Conservation (phyloP, 768 basidiomycete species). For the Tulasnella sp. region DNA sequence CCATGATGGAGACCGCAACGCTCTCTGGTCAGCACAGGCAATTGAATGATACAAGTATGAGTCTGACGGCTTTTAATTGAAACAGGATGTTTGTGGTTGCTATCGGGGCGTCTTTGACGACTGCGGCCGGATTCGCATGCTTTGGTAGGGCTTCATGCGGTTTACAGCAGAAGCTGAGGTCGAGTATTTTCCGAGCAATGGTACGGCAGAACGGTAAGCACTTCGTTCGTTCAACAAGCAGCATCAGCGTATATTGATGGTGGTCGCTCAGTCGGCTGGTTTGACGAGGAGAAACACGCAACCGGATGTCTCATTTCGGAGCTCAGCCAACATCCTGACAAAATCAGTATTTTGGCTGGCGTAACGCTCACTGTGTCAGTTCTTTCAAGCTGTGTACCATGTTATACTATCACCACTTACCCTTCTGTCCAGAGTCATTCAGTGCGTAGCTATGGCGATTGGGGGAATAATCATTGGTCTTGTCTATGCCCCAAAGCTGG, state of each 20-base stretch:
- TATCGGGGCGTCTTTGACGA: constrained; percentile 62
- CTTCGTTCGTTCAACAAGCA: constrained; percentile 14
- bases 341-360: constrained; percentile 85
- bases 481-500: constrained; percentile 73
- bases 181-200: constrained; percentile 74
- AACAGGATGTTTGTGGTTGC: constrained; percentile 78
- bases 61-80: neutral
- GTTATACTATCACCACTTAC: too few species aligned
- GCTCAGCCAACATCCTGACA: constrained; percentile 85
- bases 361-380: constrained; percentile 72
- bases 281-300: constrained; percentile 80
- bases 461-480: constrained; percentile 73
- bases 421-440: constrained; percentile 55
- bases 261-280: constrained; percentile 67
- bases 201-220: constrained; percentile 82
- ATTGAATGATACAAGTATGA: neutral
- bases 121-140: constrained; percentile 69
- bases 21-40: constrained; percentile 43
- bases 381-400: too few species aligned
- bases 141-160: constrained; percentile 70
- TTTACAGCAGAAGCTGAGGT: constrained; percentile 71
- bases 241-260: neutral
- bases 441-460: constrained; percentile 70
- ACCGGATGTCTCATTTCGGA: constrained; percentile 79
- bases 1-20: constrained; percentile 67